Percentiles rank a stretch among this genome's conserved stretches.
Evolutionary conservation across 345 rosid species (phyloP).

Genomic region (Arabidopsis thaliana): DNA sequence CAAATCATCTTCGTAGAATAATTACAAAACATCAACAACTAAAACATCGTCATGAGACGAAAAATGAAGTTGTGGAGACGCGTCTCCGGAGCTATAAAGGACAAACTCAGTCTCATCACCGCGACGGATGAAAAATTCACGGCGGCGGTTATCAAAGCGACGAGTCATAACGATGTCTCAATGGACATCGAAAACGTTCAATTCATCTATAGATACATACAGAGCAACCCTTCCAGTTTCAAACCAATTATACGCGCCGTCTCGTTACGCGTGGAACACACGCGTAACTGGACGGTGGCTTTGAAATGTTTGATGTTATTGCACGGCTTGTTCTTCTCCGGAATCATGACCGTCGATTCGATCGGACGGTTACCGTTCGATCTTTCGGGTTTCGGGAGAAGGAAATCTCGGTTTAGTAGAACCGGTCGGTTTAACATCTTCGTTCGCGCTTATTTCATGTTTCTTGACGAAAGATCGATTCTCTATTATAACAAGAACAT

Average conservation of each 20-base stretch:
- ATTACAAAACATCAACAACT: background rate
- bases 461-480: constrained; percentile 60
- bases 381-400: constrained; percentile 56
- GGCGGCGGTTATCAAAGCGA: constrained; percentile 64
- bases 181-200: constrained; percentile 58
- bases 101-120: constrained; percentile 55
- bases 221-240: constrained; percentile 53
- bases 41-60: background rate
- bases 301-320: constrained; percentile 71
- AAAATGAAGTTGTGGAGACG: constrained; percentile 61
- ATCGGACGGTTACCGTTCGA: constrained; percentile 75
- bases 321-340: constrained; percentile 69
- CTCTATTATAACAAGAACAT: constrained; percentile 27
- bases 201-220: constrained; percentile 55
- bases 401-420: constrained; percentile 41
- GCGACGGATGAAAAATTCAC: constrained; percentile 53
- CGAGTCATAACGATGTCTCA: constrained; percentile 60
- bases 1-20: background rate
- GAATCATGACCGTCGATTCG: constrained; percentile 23
- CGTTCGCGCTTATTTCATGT: constrained; percentile 62
- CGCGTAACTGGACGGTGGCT: constrained; percentile 72
- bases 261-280: constrained; percentile 54
- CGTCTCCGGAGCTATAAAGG: constrained; percentile 65
- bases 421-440: constrained; percentile 62
- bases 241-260: constrained; percentile 57